Conservation (phyloP, 2,329 filamentous ascomycete species). For the Penicillium crustosum region DNA sequence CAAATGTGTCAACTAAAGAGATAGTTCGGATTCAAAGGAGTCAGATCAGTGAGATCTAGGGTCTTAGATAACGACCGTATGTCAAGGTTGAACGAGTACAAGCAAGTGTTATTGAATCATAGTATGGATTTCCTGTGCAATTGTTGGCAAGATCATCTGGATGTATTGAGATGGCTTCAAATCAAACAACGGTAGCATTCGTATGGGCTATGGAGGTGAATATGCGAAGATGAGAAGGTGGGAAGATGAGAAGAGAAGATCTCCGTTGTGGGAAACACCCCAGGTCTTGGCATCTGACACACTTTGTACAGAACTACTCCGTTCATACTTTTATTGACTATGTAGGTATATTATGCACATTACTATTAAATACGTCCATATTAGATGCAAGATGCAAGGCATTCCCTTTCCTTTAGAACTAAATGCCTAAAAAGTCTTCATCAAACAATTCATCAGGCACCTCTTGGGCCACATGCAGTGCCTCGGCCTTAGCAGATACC, state of each 20-base stretch:
- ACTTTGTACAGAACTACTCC: neutral
- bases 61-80: neutral
- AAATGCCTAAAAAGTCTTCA: slow-evolving; percentile 24
- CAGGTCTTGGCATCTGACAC: neutral
- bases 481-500: slow-evolving; percentile 31
- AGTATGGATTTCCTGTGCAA: slow-evolving; percentile 17
- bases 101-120: slow-evolving; percentile 44
- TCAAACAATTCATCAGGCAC: slow-evolving; percentile 30
- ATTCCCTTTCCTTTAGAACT: neutral
- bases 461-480: slow-evolving; percentile 24
- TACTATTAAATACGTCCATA: neutral
- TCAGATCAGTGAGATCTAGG: neutral
- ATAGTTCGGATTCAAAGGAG: neutral
- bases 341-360: neutral
- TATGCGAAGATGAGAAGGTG: neutral
- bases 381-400: neutral
- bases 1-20: neutral
- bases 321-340: neutral
- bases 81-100: slow-evolving; percentile 3
- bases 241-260: neutral
- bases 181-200: neutral
- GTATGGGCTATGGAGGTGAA: neutral
- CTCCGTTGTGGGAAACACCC: neutral
- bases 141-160: slow-evolving; percentile 20
- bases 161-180: neutral